Base-by-base conservation (phyloP, 805 yeast genomes). In the Tetrapisispora namnaoensis region DNA sequence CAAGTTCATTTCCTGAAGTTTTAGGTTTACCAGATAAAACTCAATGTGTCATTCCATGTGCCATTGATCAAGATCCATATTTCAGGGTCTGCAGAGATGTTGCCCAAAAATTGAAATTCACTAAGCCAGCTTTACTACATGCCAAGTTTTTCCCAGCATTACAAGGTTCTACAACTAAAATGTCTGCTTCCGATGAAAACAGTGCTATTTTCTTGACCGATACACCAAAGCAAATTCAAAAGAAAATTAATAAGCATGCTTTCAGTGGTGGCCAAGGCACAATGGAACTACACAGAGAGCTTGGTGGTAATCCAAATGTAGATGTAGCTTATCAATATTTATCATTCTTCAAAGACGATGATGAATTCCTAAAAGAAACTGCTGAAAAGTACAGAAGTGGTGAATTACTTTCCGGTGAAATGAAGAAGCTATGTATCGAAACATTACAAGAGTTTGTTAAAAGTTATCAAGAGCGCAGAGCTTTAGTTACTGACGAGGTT, bases 1-100 rank as follows among this genome's bases (percentile, higher is more conserved):
- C 96, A 51, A 86, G 91, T 44, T 86, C 97, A 14, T 93, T 87
- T 78, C 99, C 98, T 2, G 95, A 83, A 54, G 85, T 93, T 22
- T 77, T 93, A 58, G 96, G 87, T 7, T 70, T 83, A 60, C 87
- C 95, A 42, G 73, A 82, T 44, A 93, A 90, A 72, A 88, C 97
- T 0, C 98, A 96, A 53, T 88, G 96, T 69, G 74, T 93, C 67
- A 93, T 93, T 67, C 99, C 99, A 37, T 93, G 99, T 76, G 99
- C 99, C 44, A 93, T 93, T 65, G 99, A 93, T 67, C 99, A 91
- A 74, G 99, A 93, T 68, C 98, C 99, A 30, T 93, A 93, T 69
- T 93, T 93, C 74, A 79, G 99, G 70, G 95, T 93, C 21, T 87
- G 96, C 69, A 79, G 99, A 70, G 99, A 93, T 66, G 99, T 93